phyloP scores from a whole-genome alignment of 139 green algal genomes.

The Yamagishiella unicocca region DNA sequence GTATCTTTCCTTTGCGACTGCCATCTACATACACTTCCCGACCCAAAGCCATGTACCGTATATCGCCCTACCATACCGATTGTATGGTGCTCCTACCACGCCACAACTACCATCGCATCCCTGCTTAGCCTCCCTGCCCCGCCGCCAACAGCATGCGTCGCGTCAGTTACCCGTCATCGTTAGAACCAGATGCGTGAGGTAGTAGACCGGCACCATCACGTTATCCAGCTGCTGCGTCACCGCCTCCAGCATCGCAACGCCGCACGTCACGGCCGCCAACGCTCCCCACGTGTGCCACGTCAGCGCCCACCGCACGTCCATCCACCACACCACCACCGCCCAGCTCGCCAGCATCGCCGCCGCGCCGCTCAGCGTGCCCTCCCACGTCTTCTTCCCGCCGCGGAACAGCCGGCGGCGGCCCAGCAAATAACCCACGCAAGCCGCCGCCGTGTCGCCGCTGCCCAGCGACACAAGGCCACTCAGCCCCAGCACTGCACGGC shows the following conservation, averaged over 20 bases:
- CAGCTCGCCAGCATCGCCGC: conserved; percentile 64
- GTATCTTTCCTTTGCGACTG: no score
- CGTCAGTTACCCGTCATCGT: conserved; percentile 28
- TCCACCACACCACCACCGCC: conserved; percentile 44
- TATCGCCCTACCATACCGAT: no score
- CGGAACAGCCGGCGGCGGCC: conserved; percentile 60
- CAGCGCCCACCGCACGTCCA: conserved; percentile 13
- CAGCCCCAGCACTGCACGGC: conserved; percentile 46
- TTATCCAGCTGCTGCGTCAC: conserved; percentile 88
- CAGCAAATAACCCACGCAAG: conserved; percentile 61
- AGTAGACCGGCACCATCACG: conserved; percentile 78
- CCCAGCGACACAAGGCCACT: conserved; percentile 78
- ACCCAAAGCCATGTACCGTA: no score
- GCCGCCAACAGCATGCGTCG: no score
- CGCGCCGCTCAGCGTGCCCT: conserved; percentile 75
- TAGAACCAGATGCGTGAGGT: conserved; percentile 60
- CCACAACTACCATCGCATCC: no score
- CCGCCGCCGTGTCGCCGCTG: conserved; percentile 72
- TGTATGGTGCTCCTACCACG: no score
- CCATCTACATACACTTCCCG: no score
- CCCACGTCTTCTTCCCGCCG: conserved; percentile 75
- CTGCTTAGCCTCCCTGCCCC: no score
- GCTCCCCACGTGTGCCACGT: background rate
- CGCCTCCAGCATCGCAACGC: conserved; percentile 80
- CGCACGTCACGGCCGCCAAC: conserved; percentile 51